These are phyloP conservation scores for Lasiodiplodia hormozganensis DNA, from an alignment of 2,329 filamentous ascomycete genomes.

Conservation along the genomic window DNA sequence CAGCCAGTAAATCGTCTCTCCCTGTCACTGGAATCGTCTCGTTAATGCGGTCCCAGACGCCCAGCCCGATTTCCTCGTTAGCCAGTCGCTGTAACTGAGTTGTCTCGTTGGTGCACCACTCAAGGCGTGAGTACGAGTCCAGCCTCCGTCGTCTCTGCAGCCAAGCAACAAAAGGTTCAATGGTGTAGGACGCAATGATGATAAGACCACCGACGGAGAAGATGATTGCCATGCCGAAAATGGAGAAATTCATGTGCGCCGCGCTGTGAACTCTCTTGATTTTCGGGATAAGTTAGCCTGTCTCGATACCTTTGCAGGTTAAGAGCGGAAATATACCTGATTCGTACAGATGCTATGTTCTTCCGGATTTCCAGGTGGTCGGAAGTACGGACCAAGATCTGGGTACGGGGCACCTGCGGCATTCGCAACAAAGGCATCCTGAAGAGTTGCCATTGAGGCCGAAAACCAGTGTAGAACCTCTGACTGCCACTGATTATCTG, in stretches of 20 bases:
- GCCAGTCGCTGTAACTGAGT: constrained; percentile 26
- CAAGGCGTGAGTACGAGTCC: constrained; percentile 10
- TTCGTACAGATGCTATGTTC: constrained; percentile 19
- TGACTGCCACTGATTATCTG: constrained; percentile 31
- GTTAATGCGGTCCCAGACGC: not conserved
- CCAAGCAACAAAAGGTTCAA: not conserved
- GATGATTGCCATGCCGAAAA: constrained; percentile 35
- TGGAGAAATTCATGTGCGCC: constrained; percentile 36
- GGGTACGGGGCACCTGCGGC: constrained; percentile 16
- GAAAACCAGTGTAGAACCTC: constrained; percentile 31
- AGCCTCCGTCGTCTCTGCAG: not conserved
- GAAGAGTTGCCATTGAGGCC: constrained; percentile 28
- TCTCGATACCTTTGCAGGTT: too few relatives aligned
- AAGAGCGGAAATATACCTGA: constrained; percentile 20
- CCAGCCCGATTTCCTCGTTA: constrained; percentile 10
- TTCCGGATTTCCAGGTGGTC: not conserved
- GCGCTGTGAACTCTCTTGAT: constrained; percentile 33
- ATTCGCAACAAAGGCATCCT: constrained; percentile 25
- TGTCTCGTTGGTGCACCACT: constrained; percentile 25
- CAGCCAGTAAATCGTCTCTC: not conserved
- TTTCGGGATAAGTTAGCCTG: too few relatives aligned
- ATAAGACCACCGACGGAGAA: constrained; percentile 34
- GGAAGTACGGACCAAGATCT: not conserved
- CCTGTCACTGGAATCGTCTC: constrained; percentile 32
- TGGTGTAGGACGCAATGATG: constrained; percentile 29